Evolutionary conservation across 345 rosid species (phyloP).

Genomic region (Microthlaspi erraticum): DNA sequence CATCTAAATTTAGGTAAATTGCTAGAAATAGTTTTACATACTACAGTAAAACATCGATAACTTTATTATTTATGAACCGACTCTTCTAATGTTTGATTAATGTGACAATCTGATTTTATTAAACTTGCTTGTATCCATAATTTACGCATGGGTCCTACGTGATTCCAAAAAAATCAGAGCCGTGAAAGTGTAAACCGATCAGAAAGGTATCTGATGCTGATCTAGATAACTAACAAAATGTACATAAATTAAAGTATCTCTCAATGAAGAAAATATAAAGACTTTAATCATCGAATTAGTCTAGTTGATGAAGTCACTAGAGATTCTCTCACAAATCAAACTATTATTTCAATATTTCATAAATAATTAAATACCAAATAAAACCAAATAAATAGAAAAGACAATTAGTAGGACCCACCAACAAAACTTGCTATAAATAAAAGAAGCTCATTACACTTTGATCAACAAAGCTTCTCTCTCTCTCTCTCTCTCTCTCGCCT

Average conservation of each 20-base stretch:
- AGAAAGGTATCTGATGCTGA: slow-evolving; percentile 47
- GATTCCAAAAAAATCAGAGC: slow-evolving; percentile 39
- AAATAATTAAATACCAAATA: slow-evolving; percentile 23
- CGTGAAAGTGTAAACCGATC: slow-evolving; percentile 41
- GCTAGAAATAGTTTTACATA: too few species aligned
- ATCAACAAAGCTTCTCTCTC: slow-evolving; percentile 32
- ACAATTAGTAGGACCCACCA: slow-evolving; percentile 40
- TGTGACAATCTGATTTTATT: neutral
- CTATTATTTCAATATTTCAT: slow-evolving; percentile 14
- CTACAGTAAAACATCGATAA: too few species aligned
- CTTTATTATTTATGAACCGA: neutral
- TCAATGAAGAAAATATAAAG: slow-evolving; percentile 17
- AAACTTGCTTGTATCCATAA: slow-evolving; percentile 12
- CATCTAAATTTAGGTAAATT: too few species aligned
- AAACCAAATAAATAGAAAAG: slow-evolving; percentile 19
- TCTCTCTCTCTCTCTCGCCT: slow-evolving; percentile 29
- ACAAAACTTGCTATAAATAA: slow-evolving; percentile 46
- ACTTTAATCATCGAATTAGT: slow-evolving; percentile 44
- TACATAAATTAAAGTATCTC: slow-evolving; percentile 16
- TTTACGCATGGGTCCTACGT: slow-evolving; percentile 37
- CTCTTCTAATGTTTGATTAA: neutral
- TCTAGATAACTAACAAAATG: slow-evolving; percentile 7
- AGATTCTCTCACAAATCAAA: slow-evolving; percentile 39
- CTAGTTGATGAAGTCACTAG: slow-evolving; percentile 40
- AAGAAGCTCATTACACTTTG: slow-evolving; percentile 22